phyloP scores from a whole-genome alignment of 345 rosid species.

The Cochlearia excelsa region DNA sequence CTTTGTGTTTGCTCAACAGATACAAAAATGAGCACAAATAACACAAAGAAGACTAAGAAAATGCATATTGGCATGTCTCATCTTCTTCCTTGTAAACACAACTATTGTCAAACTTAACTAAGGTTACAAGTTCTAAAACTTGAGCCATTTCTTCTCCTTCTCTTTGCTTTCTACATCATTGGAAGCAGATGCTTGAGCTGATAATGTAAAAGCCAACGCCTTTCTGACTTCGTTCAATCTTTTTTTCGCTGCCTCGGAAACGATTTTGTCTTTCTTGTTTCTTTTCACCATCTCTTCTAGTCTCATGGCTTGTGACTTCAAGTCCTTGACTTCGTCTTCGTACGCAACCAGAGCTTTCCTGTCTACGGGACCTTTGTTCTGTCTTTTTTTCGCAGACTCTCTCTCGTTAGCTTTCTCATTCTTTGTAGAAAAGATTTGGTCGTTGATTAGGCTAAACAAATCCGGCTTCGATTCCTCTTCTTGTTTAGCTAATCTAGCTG shows the following conservation, averaged over 20 bases:
- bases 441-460: conserved; percentile 74
- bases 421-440: conserved; percentile 46
- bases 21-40: too few relatives aligned
- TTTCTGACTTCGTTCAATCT: conserved; percentile 63
- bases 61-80: not conserved
- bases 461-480: conserved; percentile 64
- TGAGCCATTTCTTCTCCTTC: conserved; percentile 91
- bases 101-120: conserved; percentile 12
- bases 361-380: conserved; percentile 48
- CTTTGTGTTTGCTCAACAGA: too few relatives aligned
- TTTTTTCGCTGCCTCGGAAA: conserved; percentile 70
- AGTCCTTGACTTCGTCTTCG: conserved; percentile 69
- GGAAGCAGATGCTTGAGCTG: conserved; percentile 70
- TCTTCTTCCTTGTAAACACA: conserved; percentile 21
- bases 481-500: conserved; percentile 56
- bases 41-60: too few relatives aligned
- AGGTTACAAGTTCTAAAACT: conserved; percentile 47
- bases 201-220: conserved; percentile 64
- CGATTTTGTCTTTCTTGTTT: conserved; percentile 73
- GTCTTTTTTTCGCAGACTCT: conserved; percentile 43
- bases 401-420: conserved; percentile 36
- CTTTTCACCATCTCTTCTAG: conserved; percentile 79
- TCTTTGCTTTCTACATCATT: conserved; percentile 64
- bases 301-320: conserved; percentile 51
- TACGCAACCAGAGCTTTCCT: conserved; percentile 68